Evolutionary conservation across 306 rosid genomes (phyloP).

Genomic region (Quercus glauca): DNA sequence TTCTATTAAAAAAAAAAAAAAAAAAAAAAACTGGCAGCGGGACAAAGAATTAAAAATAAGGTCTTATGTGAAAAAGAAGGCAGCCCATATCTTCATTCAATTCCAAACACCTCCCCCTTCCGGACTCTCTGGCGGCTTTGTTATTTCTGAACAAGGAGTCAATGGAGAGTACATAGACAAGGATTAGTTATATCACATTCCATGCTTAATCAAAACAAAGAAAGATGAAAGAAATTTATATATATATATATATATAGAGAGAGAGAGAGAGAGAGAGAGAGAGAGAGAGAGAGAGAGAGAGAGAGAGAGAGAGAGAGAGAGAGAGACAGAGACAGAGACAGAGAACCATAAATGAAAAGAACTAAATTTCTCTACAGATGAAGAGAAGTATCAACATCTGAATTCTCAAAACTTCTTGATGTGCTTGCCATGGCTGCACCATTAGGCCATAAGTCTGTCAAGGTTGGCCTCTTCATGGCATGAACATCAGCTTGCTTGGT

Average conservation of each 20-base stretch:
- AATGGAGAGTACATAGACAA: neutral
- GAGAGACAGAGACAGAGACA: constrained; percentile 13
- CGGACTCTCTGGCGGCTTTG: neutral
- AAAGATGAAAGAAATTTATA: neutral
- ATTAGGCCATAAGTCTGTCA: constrained; percentile 38
- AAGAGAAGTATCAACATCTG: constrained; percentile 89
- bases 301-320: neutral
- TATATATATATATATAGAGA: neutral
- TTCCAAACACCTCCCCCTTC: neutral
- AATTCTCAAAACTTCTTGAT: constrained; percentile 50
- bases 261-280: constrained; percentile 11
- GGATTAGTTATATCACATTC: neutral
- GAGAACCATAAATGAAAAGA: neutral
- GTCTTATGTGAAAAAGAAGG: neutral
- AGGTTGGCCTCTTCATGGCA: constrained; percentile 21
- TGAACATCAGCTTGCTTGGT: constrained; percentile 30
- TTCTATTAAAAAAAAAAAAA: no score
- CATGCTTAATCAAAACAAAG: neutral
- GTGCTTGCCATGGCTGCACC: constrained; percentile 35
- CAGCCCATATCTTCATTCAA: neutral
- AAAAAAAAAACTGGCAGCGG: no score
- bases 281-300: constrained; percentile 5
- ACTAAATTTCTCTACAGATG: constrained; percentile 58
- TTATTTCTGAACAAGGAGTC: neutral
- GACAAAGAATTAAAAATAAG: neutral